Base-by-base conservation (phyloP, 1,139 yeast genomes). In the Saccharomycopsis hybrid region DNA sequence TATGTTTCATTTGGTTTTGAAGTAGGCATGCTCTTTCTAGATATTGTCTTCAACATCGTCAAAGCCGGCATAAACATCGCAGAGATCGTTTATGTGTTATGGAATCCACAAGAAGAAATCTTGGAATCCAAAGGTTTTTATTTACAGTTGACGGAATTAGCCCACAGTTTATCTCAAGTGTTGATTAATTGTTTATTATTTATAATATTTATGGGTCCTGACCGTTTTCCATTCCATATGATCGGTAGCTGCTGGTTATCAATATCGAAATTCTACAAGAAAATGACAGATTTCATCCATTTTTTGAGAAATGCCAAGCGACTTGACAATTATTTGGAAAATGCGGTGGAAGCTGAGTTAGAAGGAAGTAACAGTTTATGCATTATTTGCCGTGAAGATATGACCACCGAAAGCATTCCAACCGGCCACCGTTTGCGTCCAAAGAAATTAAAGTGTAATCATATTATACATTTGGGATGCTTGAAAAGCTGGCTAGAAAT, bases 401-500 rank as follows among this genome's bases (percentile, higher is more conserved):
- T 88, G 95, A 64, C 64, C 30, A 61, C 72, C 3, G 61, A 63
- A 5, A 74, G 69, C 13, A 51, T 61, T 3, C 41, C 54, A 3
- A 58, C 56, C 18, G 62, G 61, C 18, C 68, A 68, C 41, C 74
- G 90, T 54, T 69, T 73, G 51, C 73, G 68, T 44, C 95, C 97
- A 2, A 88, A 88, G 64, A 84, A 76, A 60, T 71, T 92, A 50
- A 73, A 72, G 1, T 92, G 99, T 69, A 85, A 86, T 24, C 99
- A 92, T 65, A 83, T 88, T 51, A 73, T 92, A 54, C 99, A 92
- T 64, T 71, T 85, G 69, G 92, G 95, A 2, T 92, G 98, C 65
- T 73, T 92, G 56, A 85, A 86, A 61, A 85, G 86, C 58, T 92
- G 99, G 99, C 71, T 92, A 58, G 96, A 87, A 61, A 74, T 96